A percentile compares a stretch with the other conserved stretches of the same genome.
These are phyloP conservation scores for Solanum tacnaense DNA, from an alignment of 257 asterid species.

Conservation along the genomic window DNA sequence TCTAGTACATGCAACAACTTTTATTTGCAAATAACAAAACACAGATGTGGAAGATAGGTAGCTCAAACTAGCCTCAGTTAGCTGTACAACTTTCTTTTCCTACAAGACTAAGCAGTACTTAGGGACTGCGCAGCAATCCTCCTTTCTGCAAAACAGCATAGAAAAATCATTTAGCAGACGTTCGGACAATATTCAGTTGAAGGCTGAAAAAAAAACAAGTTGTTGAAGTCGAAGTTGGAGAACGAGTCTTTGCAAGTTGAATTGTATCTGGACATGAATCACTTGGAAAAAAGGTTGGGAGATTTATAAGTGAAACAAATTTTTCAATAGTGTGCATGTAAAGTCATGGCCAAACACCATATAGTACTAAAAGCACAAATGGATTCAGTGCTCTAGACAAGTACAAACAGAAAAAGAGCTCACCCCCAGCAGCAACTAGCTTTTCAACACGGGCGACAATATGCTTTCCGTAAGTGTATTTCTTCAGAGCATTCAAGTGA, in stretches of 20 bases:
- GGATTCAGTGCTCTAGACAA: background rate
- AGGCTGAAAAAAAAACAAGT: background rate
- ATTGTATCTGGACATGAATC: background rate
- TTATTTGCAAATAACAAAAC: constrained; percentile 23
- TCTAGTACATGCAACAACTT: constrained; percentile 33
- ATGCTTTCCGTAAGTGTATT: constrained; percentile 75
- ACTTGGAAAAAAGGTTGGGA: background rate
- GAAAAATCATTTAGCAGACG: background rate
- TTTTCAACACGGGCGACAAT: constrained; percentile 83
- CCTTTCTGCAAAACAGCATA: constrained; percentile 30
- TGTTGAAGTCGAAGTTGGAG: background rate
- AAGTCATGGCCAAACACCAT: background rate
- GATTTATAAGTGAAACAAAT: background rate
- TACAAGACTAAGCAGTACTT: constrained; percentile 19
- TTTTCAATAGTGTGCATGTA: background rate
- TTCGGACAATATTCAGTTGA: background rate
- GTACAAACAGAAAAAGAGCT: background rate
- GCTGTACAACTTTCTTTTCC: constrained; percentile 64
- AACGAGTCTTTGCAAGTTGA: background rate
- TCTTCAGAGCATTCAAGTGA: constrained; percentile 74
- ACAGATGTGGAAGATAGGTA: constrained; percentile 6
- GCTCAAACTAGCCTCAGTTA: constrained; percentile 80
- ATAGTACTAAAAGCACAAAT: too few relatives aligned
- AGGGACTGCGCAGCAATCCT: constrained; percentile 39
- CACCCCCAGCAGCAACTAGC: constrained; percentile 83